phyloP scores from a whole-genome alignment of 805 yeast species.

The Saturnispora ahearnii region DNA sequence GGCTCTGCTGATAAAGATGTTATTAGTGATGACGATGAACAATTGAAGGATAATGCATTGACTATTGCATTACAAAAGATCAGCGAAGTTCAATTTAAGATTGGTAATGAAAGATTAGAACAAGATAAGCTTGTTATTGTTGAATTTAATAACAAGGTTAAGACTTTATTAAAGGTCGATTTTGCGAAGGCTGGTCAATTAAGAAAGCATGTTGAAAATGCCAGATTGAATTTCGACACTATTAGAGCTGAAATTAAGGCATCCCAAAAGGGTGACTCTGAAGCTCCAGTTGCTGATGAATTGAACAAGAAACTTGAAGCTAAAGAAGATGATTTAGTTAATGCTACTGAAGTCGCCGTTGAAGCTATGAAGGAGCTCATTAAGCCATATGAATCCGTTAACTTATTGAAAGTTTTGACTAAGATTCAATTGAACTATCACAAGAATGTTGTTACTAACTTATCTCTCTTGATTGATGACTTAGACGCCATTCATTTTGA shows the following conservation, averaged over 20 bases:
- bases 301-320: slow-evolving; percentile 44
- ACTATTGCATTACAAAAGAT: slow-evolving; percentile 45
- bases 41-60: slow-evolving; percentile 30
- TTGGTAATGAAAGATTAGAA: slow-evolving; percentile 60
- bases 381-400: slow-evolving; percentile 55
- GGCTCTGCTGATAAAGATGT: neutral
- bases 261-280: slow-evolving; percentile 28
- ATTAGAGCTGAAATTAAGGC: slow-evolving; percentile 49
- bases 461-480: slow-evolving; percentile 37
- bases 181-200: slow-evolving; percentile 52
- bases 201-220: slow-evolving; percentile 60
- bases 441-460: slow-evolving; percentile 41
- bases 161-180: slow-evolving; percentile 42
- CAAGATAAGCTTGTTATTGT: slow-evolving; percentile 57
- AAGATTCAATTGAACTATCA: slow-evolving; percentile 61
- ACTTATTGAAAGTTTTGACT: slow-evolving; percentile 56
- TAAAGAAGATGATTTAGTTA: slow-evolving; percentile 70
- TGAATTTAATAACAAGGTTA: slow-evolving; percentile 51
- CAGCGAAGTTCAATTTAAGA: slow-evolving; percentile 47
- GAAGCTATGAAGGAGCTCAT: slow-evolving; percentile 66
- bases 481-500: slow-evolving; percentile 36
- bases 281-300: slow-evolving; percentile 38
- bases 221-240: slow-evolving; percentile 63
- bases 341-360: slow-evolving; percentile 73
- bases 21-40: slow-evolving; percentile 3